Evolutionary conservation across 208 protist species (phyloP).

Genomic region (Strigomonas galati): DNA sequence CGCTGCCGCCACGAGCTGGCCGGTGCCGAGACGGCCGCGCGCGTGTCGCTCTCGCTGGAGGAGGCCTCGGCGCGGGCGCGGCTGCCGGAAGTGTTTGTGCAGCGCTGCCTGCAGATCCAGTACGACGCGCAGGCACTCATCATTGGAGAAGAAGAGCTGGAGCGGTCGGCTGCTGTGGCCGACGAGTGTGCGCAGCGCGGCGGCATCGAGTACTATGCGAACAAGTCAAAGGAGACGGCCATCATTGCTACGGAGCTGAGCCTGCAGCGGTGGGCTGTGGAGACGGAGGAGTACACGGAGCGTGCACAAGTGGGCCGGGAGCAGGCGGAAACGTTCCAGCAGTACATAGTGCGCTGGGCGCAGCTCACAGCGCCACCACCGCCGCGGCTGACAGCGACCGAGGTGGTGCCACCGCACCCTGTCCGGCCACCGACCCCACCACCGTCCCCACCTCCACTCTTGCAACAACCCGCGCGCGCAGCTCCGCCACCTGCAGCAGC

Average conservation of each 20-base stretch:
- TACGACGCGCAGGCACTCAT: constrained; percentile 6
- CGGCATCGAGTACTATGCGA: background rate
- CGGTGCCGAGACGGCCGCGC: constrained; percentile 12
- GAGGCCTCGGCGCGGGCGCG: constrained; percentile 22
- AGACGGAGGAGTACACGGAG: background rate
- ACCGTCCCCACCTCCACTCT: background rate
- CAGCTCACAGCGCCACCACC: background rate
- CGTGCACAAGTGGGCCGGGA: background rate
- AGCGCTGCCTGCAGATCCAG: constrained; percentile 13
- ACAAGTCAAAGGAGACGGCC: too few relatives aligned
- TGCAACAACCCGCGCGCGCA: background rate
- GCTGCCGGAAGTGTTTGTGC: background rate
- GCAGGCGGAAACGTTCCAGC: background rate
- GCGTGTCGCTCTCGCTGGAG: constrained; percentile 18
- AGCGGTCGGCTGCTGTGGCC: constrained; percentile 1
- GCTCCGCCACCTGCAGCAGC: background rate
- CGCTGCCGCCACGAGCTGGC: constrained; percentile 17
- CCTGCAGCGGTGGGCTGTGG: background rate
- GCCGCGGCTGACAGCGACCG: constrained; percentile 11
- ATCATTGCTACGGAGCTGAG: too few relatives aligned
- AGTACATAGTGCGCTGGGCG: background rate
- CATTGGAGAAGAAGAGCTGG: constrained; percentile 5
- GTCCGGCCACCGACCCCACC: background rate
- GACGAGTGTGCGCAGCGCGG: constrained; percentile 8
- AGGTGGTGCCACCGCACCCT: background rate